Base-by-base conservation (phyloP, 1,284 basidiomycete genomes). In the Sporisorium exsertum region DNA sequence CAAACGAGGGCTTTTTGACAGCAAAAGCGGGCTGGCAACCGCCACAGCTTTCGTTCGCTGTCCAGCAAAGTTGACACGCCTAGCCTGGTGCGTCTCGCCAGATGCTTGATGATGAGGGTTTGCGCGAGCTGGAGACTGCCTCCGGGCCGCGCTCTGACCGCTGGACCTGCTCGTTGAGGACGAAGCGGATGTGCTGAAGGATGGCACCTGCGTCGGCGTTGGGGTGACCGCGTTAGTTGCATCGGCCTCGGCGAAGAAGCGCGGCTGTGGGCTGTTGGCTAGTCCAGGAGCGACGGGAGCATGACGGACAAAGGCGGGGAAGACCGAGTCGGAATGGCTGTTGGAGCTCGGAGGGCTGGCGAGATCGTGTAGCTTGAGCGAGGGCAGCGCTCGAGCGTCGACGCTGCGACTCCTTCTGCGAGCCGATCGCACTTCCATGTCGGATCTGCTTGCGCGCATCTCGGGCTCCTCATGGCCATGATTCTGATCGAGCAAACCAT, bases 401-500 rank as follows among this genome's bases (percentile, higher is more conserved):
- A 62, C 69, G 52, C 69, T 74, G 58, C 75, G 68, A 45, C 77
- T 79, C 42, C 77, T 57, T 20, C 77, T 68, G 15, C 77, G 65
- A 10, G 52, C 58, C 8, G 64, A 58, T 45, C 54, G 40, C 5
- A 67, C 69, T 35, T 71, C 60, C 56, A 68, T 69, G 43, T 69
- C 72, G 45, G 60, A 55, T 12, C 72, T 47, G 35, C 56, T 61
- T 13, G 72, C 40, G 33, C 73, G 60, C 65, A 72, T 72, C 33
- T 69, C 70, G n/a, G 77, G 77, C 58, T 79, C 77, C 27, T 79
- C 77, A 46, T 62, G 72, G 5, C 77, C 77, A 18, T 60, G 73
- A 22, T 68, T 65, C 45, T 71, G 69, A 20, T 58, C 56, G 26
- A 78, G 64, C n/a, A 71, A 24, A 29, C 77, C 77, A 29, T 76